These are phyloP conservation scores for Penicillium sp. DNA, from an alignment of 2,329 filamentous ascomycete species.

Conservation along the genomic window DNA sequence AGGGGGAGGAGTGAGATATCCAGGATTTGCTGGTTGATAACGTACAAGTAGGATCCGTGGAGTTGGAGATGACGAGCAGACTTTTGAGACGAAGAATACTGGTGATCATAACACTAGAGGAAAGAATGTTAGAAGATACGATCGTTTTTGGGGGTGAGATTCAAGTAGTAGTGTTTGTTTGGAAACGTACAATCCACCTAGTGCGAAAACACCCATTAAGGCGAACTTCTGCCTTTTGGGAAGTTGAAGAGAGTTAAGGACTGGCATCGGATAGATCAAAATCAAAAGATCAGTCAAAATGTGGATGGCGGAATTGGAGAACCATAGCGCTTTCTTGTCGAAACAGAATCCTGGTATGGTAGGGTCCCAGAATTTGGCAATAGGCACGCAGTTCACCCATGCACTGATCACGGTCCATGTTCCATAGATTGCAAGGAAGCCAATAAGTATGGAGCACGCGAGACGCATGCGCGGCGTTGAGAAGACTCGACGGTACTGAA, in stretches of 20 bases:
- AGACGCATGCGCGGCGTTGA: conserved; percentile 35
- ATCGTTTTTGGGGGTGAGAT: neutral
- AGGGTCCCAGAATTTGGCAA: conserved; percentile 36
- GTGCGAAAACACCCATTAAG: conserved; percentile 46
- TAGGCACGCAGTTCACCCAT: conserved; percentile 36
- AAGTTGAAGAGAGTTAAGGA: conserved; percentile 46
- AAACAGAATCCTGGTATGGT: conserved; percentile 38
- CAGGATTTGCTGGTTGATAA: neutral
- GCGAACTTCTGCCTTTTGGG: conserved; percentile 44
- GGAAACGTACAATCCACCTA: conserved; percentile 47
- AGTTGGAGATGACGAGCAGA: conserved; percentile 33
- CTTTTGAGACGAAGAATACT: conserved; percentile 42
- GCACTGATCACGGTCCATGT: conserved; percentile 37
- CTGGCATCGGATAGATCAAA: conserved; percentile 47
- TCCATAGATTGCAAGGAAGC: conserved; percentile 36
- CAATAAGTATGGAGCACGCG: conserved; percentile 39
- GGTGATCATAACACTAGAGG: conserved; percentile 42
- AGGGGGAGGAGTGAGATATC: too few species aligned
- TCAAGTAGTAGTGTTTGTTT: neutral
- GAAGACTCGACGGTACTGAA: conserved; percentile 43
- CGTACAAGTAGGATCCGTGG: conserved; percentile 35
- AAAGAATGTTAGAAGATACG: conserved; percentile 15
- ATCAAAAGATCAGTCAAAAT: conserved; percentile 50
- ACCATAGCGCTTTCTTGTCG: conserved; percentile 47
- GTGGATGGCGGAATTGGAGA: conserved; percentile 47